Evolutionary conservation across 768 basidiomycete genomes (phyloP).

Genomic region (Collybia sp.): DNA sequence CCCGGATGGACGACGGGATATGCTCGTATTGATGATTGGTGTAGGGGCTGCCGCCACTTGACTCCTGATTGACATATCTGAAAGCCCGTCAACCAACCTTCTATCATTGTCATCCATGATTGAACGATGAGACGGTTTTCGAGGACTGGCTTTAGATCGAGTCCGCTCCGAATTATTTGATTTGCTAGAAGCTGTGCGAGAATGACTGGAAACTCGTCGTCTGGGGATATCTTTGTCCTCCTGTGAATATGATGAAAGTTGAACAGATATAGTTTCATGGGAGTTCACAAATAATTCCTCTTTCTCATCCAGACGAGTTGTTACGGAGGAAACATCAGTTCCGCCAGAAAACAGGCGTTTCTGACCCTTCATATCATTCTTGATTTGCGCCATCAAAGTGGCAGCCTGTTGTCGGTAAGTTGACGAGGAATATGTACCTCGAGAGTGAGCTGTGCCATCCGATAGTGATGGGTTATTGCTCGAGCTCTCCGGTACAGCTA

Average conservation of each 20-base stretch:
- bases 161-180: slow-evolving; percentile 7
- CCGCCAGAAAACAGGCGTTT: slow-evolving; percentile 72
- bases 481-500: slow-evolving; percentile 26
- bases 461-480: slow-evolving; percentile 22
- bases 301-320: slow-evolving; percentile 27
- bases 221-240: slow-evolving; percentile 28
- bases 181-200: slow-evolving; percentile 19
- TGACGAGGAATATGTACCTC: slow-evolving; percentile 50
- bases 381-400: slow-evolving; percentile 82
- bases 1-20: slow-evolving; percentile 11
- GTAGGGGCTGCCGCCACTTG: slow-evolving; percentile 6
- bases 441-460: slow-evolving; percentile 25
- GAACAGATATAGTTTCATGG: slow-evolving; percentile 4
- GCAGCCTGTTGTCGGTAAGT: slow-evolving; percentile 75
- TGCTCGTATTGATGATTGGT: too few species aligned
- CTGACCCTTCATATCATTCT: slow-evolving; percentile 68
- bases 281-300: slow-evolving; percentile 13
- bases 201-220: slow-evolving; percentile 17
- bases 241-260: background rate
- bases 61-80: slow-evolving; percentile 39
- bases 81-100: slow-evolving; percentile 33
- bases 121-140: slow-evolving; percentile 30
- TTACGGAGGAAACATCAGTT: slow-evolving; percentile 46
- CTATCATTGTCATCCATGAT: slow-evolving; percentile 37
- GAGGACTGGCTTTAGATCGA: slow-evolving; percentile 33